Evolutionary conservation across 257 asterid species (phyloP).

Genomic region (Plectranthus barbatus): DNA sequence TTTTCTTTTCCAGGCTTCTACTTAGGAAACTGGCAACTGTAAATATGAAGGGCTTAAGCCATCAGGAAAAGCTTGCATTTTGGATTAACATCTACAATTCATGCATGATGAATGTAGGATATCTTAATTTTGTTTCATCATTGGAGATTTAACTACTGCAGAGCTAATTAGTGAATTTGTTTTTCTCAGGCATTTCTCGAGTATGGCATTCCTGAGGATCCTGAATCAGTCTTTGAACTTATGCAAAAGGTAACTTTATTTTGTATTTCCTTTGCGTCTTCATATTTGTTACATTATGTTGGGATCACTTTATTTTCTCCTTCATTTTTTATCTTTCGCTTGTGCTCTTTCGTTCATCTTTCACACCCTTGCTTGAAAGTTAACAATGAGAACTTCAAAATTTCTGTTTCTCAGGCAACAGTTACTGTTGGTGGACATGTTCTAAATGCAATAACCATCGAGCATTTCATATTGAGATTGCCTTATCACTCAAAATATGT

Average conservation of each 20-base stretch:
- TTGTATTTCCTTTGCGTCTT: background rate
- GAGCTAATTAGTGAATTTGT: background rate
- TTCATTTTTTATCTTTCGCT: background rate
- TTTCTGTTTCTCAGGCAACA: slow-evolving; percentile 45
- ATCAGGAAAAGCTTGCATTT: slow-evolving; percentile 88
- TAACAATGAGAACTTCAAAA: background rate
- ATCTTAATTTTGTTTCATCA: background rate
- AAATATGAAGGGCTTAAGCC: slow-evolving; percentile 57
- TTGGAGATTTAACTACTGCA: background rate
- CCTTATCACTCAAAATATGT: slow-evolving; percentile 81
- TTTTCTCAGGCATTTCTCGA: slow-evolving; percentile 63
- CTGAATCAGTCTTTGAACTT: slow-evolving; percentile 57
- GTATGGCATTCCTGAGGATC: slow-evolving; percentile 61
- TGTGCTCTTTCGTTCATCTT: background rate
- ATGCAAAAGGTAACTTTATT: slow-evolving; percentile 57
- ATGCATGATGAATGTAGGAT: slow-evolving; percentile 84
- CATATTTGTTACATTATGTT: too few relatives aligned
- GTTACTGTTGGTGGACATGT: slow-evolving; percentile 63
- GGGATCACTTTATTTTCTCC: background rate
- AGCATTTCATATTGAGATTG: slow-evolving; percentile 73
- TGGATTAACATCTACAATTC: slow-evolving; percentile 92
- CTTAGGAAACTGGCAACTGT: slow-evolving; percentile 56
- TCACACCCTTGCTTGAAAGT: background rate
- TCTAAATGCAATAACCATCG: slow-evolving; percentile 65
- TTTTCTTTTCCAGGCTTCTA: slow-evolving; percentile 41